Evolutionary conservation across 23 red algal species (phyloP).

Genomic region (Gracilariopsis chorda): DNA sequence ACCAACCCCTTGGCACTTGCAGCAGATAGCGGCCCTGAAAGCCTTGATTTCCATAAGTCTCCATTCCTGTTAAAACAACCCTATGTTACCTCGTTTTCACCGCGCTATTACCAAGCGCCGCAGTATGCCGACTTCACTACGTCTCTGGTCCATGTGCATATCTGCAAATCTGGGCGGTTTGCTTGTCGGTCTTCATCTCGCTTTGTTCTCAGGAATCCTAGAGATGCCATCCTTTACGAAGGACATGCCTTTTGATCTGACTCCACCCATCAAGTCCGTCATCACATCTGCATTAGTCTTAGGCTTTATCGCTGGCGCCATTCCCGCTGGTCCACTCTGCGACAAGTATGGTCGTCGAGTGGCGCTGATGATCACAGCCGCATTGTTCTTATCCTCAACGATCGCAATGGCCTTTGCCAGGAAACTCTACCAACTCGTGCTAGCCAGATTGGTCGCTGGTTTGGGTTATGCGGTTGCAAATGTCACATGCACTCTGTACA

Average conservation of each 20-base stretch:
- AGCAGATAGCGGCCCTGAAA: too few relatives aligned
- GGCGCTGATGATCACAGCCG: conserved; percentile 28
- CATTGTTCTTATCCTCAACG: background rate
- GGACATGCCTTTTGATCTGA: conserved; percentile 7
- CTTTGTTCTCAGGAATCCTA: conserved; percentile 55
- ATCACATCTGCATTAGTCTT: conserved; percentile 37
- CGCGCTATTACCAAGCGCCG: background rate
- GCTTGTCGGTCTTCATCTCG: conserved; percentile 48
- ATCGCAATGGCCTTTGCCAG: conserved; percentile 19
- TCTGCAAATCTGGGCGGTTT: conserved; percentile 49
- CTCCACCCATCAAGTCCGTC: conserved; percentile 4
- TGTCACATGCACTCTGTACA: conserved; percentile 53
- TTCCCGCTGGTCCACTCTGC: conserved; percentile 38
- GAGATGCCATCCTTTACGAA: conserved; percentile 38
- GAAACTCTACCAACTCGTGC: background rate
- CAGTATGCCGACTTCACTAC: background rate
- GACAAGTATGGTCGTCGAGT: conserved; percentile 34
- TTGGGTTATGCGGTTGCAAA: conserved; percentile 49
- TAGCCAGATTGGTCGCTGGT: conserved; percentile 37
- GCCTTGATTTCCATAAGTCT: too few relatives aligned
- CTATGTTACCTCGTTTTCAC: background rate
- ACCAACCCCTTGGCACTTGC: too few relatives aligned
- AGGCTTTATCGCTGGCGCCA: conserved; percentile 5
- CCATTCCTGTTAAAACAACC: too few relatives aligned
- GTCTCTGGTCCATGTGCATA: background rate